Percentiles rank a stretch among this genome's conserved stretches.
Evolutionary conservation across 306 rosid species (phyloP).

Genomic region (Cucurbita pepo): DNA sequence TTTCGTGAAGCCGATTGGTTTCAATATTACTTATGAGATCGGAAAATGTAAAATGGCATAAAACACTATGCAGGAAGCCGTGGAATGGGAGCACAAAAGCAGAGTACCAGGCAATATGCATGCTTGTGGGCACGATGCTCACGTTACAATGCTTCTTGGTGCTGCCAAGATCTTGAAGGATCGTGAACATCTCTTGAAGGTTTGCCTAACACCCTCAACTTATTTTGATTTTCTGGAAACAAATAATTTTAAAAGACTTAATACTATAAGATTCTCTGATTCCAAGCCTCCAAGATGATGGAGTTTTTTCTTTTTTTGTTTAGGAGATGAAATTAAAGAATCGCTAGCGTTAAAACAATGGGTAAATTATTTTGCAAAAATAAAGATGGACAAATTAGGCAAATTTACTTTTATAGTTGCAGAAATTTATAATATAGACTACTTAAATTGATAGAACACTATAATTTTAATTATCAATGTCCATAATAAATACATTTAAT

Average conservation of each 20-base stretch:
- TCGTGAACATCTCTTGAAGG: conserved; percentile 84
- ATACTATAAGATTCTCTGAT: neutral
- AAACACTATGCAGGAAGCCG: conserved; percentile 36
- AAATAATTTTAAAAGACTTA: no score
- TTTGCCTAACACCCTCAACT: neutral
- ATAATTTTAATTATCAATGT: neutral
- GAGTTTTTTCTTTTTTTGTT: neutral
- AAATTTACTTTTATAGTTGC: neutral
- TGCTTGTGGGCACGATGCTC: conserved; percentile 99
- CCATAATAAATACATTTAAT: neutral
- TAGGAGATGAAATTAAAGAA: neutral
- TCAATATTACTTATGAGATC: neutral
- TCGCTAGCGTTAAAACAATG: neutral
- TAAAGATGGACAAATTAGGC: neutral
- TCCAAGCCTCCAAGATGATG: neutral
- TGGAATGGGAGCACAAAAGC: conserved; percentile 80
- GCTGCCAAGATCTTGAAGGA: conserved; percentile 85
- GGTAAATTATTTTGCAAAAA: neutral
- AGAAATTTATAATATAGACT: neutral
- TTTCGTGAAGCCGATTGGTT: no score
- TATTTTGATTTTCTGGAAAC: neutral
- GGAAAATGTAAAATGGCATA: neutral
- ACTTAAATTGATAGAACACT: neutral
- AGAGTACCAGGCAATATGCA: conserved; percentile 94
- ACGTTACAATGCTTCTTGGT: conserved; percentile 88